Conservation (phyloP, 2,329 filamentous ascomycete species). For the Fonsecaea pugnacius region DNA sequence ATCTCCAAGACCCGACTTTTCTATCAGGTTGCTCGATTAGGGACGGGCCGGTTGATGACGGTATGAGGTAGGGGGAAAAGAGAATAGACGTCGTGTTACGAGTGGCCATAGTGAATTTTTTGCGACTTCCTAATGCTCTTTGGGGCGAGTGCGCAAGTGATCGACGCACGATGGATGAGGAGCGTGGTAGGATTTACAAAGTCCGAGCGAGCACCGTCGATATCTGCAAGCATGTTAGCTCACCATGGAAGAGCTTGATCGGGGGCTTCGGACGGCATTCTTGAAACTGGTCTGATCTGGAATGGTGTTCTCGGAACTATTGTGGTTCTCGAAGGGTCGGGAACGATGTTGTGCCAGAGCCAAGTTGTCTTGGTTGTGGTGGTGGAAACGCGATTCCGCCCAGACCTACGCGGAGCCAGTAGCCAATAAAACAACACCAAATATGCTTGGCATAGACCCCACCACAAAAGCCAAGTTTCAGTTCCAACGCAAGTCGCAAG, state of each 20-base stretch:
- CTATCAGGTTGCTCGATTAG: not conserved
- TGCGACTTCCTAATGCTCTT: not conserved
- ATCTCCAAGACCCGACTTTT: not conserved
- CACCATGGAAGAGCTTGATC: no score
- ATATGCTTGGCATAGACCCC: not conserved
- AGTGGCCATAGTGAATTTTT: not conserved
- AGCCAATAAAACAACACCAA: not conserved
- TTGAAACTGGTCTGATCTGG: not conserved
- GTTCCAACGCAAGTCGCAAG: not conserved
- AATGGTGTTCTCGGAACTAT: not conserved
- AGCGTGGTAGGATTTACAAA: not conserved
- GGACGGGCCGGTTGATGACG: not conserved
- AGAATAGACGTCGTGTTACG: not conserved
- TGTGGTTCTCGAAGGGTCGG: not conserved
- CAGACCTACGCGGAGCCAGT: not conserved
- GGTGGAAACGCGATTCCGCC: not conserved
- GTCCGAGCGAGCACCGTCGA: no score
- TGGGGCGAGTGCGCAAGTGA: not conserved
- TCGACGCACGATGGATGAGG: not conserved
- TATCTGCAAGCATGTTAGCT: no score
- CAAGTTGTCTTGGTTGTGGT: not conserved
- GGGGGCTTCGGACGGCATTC: no score
- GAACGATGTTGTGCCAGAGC: not conserved
- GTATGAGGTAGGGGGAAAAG: not conserved
- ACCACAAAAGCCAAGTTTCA: not conserved